Evolutionary conservation across 2,329 filamentous ascomycete species (phyloP).

Genomic region (Ascochyta koolunga): DNA sequence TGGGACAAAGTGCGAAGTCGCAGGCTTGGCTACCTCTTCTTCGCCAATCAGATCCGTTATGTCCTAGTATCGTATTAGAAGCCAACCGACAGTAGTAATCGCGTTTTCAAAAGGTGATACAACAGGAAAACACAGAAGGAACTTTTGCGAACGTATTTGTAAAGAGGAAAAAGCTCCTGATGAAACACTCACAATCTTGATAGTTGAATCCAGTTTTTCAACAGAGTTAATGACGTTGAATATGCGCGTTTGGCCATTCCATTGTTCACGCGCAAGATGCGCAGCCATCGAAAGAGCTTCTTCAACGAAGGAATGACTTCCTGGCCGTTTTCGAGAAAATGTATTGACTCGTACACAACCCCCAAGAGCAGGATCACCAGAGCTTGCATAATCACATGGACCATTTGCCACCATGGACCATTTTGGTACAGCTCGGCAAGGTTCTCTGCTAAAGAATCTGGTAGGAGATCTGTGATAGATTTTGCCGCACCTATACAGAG

Average conservation of each 20-base stretch:
- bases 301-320: slow-evolving; percentile 34
- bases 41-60: slow-evolving; percentile 24
- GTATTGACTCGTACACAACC: slow-evolving; percentile 33
- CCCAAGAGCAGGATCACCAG: slow-evolving; percentile 47
- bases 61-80: slow-evolving; percentile 15
- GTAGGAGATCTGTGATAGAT: slow-evolving; percentile 41
- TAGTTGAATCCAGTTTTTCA: slow-evolving; percentile 20
- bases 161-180: background rate
- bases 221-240: slow-evolving; percentile 20
- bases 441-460: slow-evolving; percentile 22
- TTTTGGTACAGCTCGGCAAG: slow-evolving; percentile 21
- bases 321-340: slow-evolving; percentile 26
- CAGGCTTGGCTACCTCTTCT: background rate
- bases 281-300: slow-evolving; percentile 45
- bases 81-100: background rate
- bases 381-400: slow-evolving; percentile 45
- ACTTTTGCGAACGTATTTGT: background rate
- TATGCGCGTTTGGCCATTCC: slow-evolving; percentile 42
- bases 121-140: background rate
- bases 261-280: slow-evolving; percentile 37
- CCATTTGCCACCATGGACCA: slow-evolving; percentile 49
- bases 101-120: too few species aligned
- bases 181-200: slow-evolving; percentile 16
- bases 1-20: background rate
- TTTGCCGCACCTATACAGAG: slow-evolving; percentile 45